phyloP scores from a whole-genome alignment of 2,329 filamentous ascomycete genomes.

The Clarireedia monteithiana region DNA sequence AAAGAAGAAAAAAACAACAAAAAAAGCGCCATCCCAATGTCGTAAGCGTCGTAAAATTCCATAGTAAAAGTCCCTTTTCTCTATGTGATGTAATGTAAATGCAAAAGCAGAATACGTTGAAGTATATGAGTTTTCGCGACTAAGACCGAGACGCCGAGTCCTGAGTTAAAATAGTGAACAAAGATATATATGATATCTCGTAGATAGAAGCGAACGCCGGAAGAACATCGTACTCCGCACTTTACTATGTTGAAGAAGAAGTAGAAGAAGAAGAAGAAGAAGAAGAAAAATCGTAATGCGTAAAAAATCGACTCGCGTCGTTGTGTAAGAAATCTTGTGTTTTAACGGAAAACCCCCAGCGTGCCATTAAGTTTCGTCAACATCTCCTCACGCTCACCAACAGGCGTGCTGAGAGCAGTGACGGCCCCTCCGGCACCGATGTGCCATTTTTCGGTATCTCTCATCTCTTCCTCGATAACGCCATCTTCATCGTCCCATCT shows the following conservation, averaged over 20 bases:
- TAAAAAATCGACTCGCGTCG: conserved; percentile 1
- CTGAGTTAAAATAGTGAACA: too few species aligned
- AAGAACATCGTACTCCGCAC: background rate
- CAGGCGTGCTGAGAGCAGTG: conserved; percentile 71
- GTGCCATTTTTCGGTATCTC: conserved; percentile 57
- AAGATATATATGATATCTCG: background rate
- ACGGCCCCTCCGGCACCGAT: conserved; percentile 88
- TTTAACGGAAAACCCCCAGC: conserved; percentile 21
- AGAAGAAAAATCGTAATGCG: background rate
- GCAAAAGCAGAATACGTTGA: background rate
- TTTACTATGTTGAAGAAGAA: background rate
- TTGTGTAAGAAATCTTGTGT: background rate
- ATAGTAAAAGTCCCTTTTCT: background rate
- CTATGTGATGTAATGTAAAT: background rate
- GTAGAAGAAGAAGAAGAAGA: too few species aligned
- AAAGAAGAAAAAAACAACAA: too few species aligned
- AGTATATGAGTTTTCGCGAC: background rate
- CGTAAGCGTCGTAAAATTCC: background rate
- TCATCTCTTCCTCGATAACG: conserved; percentile 21
- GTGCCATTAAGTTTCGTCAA: conserved; percentile 49
- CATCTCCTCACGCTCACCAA: conserved; percentile 90
- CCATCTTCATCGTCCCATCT: conserved; percentile 54
- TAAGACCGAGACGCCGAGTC: too few species aligned
- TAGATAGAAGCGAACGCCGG: background rate
- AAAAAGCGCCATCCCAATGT: too few species aligned